A percentile compares a stretch with the other conserved stretches of the same genome.
These are phyloP conservation scores for Kingdonia uniflora DNA, from an alignment of 164 flowering plant species.

Conservation along the genomic window DNA sequence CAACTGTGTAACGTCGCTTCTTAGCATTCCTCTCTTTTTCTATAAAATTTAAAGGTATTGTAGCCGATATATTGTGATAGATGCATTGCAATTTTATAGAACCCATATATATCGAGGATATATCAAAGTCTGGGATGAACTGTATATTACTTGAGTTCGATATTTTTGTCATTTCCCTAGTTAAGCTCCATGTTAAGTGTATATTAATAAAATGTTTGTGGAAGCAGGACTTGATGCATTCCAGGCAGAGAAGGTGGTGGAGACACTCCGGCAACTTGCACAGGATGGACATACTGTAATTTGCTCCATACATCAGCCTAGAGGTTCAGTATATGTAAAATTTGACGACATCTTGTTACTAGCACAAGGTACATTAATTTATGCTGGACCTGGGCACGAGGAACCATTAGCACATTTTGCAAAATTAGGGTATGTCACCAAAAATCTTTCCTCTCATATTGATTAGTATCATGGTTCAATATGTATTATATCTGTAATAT, in stretches of 20 bases:
- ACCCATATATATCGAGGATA: no score
- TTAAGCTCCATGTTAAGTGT: no score
- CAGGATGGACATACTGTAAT: constrained; percentile 93
- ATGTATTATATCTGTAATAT: no score
- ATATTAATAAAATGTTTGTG: neutral
- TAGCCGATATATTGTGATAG: no score
- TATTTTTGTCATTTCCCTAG: no score
- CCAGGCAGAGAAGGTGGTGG: constrained; percentile 98
- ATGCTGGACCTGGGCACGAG: constrained; percentile 85
- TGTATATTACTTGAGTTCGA: neutral
- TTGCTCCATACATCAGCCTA: constrained; percentile 98
- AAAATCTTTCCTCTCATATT: constrained; percentile 14
- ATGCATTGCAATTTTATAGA: no score
- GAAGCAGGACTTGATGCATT: constrained; percentile 92
- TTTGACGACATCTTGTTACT: constrained; percentile 93
- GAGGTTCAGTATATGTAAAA: constrained; percentile 85
- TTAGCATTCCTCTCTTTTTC: no score
- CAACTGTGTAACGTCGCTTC: no score
- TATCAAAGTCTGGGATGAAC: no score
- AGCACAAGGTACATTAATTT: constrained; percentile 69
- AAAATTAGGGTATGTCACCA: constrained; percentile 61
- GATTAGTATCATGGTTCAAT: neutral
- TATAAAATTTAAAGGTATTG: no score
- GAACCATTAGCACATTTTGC: constrained; percentile 71
- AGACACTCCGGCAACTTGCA: constrained; percentile 84